Evolutionary conservation across 345 rosid species (phyloP), one percentile per base, ranked within the genome.

Genomic region (Nephelium lappaceum): DNA sequence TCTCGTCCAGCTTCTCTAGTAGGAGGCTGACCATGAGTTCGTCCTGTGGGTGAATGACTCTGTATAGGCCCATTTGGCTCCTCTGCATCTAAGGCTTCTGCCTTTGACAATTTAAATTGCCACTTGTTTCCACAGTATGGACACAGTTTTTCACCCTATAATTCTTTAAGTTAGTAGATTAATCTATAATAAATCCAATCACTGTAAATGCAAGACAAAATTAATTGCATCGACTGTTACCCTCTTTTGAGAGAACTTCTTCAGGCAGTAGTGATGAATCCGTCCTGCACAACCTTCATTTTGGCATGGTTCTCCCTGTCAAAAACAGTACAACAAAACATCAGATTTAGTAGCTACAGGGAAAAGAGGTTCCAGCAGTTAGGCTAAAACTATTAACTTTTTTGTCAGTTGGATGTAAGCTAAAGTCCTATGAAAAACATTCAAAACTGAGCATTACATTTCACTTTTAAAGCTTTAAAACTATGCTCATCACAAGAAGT

Each of bases 261-360:
- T 78, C 76, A 93, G 88, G 87, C 99, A 96, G 83, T 94, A 89
- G n/a, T 76, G 86, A 85, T 96, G 99, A 60, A 96, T 85, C 81
- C 97, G 86, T 72, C 86, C 80, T 0, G 77, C 62, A 77, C 99
- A 94, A 67, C 83, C 89, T 71, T 89, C 92, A 73, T 66, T 93
- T 11, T 83, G 86, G 86, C 99, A 94, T 69, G 88, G 42, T 70
- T 88, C 88, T 55, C 94, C 99, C 99, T 96, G 89, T 47, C 27
- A 72, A 60, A 77, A 43, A 51, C 10, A 16, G 62, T 36, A 55
- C 42, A 69, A 76, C 9, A 78, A 64, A 78, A 24, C 11, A 65
- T 51, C 24, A 41, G 55, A 69, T 62, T 23, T 15, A 68, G 43
- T 16, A 72, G 47, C 18, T 65, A 39, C 9, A 31, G 3, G 47